Conservation (phyloP, 345 rosid species). For the Melastoma malabathricum region DNA sequence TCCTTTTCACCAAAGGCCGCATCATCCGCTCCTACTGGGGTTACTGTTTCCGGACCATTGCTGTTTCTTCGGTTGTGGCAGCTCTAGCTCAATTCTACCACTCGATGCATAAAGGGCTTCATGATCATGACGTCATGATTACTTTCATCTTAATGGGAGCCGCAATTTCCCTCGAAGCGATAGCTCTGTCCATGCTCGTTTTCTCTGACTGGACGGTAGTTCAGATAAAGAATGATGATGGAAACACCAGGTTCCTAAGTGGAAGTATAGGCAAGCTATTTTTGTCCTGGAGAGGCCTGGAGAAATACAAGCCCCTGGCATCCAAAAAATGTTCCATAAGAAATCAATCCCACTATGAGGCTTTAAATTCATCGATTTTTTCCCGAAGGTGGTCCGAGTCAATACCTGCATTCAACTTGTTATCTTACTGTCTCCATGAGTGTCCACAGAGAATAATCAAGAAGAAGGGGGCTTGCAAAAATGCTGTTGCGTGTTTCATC, state of each 20-base stretch:
- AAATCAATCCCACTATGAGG: no score
- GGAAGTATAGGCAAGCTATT: not conserved
- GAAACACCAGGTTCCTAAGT: not conserved
- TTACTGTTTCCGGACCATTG: conserved; percentile 8
- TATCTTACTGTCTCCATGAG: conserved; percentile 28
- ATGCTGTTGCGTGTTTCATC: not conserved
- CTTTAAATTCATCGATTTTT: conserved; percentile 15
- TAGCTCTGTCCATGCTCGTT: conserved; percentile 32
- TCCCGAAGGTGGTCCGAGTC: conserved; percentile 46
- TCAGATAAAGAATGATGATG: conserved; percentile 7
- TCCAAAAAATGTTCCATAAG: not conserved
- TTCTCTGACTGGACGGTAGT: conserved; percentile 50
- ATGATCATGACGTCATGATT: conserved; percentile 25
- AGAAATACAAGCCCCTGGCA: not conserved
- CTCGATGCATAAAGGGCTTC: conserved; percentile 14
- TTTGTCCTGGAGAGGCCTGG: conserved; percentile 14
- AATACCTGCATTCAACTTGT: conserved; percentile 32
- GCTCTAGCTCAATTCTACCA: conserved; percentile 24
- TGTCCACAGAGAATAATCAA: conserved; percentile 15
- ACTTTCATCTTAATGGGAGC: conserved; percentile 38
- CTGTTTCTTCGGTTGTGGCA: conserved; percentile 16
- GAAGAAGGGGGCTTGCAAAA: conserved; percentile 7
- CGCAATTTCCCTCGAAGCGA: conserved; percentile 33
- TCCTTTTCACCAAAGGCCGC: conserved; percentile 35
- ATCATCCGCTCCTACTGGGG: conserved; percentile 26